Evolutionary conservation across 805 yeast genomes (phyloP), one percentile per base, ranked within the genome.

Genomic region (Pichia deserticola): DNA sequence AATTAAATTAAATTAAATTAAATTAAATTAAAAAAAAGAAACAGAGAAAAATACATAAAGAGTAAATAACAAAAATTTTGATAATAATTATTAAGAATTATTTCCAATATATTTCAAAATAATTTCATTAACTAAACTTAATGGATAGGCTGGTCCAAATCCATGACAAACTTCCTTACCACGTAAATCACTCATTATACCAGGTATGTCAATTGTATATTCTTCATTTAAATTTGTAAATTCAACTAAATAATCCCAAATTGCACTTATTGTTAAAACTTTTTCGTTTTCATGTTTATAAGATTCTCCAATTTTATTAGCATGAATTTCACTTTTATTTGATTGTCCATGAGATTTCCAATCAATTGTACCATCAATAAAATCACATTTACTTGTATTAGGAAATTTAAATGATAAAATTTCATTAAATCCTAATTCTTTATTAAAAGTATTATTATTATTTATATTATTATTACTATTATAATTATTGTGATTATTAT

Each of bases 81-180:
- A 20, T 2, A 3, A 20, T 20, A 20, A 20, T 2, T 2, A 20
- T 3, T 30, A 30, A 9, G 32, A 30, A 30, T 36, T 37, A 20
- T 41, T 32, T n/a, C 38, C 51, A 36, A 54, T 36, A 52, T 55
- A 53, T 15, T 48, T 51, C 25, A 53, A 37, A 20, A 75, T 60
- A 11, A 69, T 64, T 40, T 66, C 58, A 52, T 79, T 74, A 20
- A 81, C 74, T 46, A 70, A 36, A 2, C 59, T 61, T 37, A 78
- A 53, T 0, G 78, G 72, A 56, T 81, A 81, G 1, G 85, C 86
- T 7, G 87, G 86, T 0, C 96, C 96, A 58, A 70, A 75, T 2
- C 90, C 93, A 61, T 87, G 92, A 60, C 96, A 88, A 37, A 70
- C 73, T 61, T 86, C 95, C 35, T 75, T 64, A 1, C 93, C 95